Base-by-base conservation (phyloP, 768 basidiomycete genomes). In the Mycena belliarum region DNA sequence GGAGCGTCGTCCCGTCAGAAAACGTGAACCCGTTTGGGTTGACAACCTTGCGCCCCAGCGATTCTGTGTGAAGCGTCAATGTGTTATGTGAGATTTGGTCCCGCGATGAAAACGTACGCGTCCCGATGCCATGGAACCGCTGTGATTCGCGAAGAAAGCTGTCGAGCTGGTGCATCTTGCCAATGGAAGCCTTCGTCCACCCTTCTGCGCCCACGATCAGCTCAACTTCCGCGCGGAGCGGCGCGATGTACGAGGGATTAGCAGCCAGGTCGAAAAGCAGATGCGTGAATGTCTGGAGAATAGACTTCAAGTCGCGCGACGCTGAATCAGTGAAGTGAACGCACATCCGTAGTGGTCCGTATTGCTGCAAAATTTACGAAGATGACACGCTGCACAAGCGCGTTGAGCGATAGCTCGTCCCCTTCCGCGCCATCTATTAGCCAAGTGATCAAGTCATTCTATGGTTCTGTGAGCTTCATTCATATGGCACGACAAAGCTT, bases 361-460 rank as follows among this genome's bases (percentile, higher is more conserved):
- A 63, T 70, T 8, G 71, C 67, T 0, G 72, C 71, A 52, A 76
- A 72, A 63, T 75, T 73, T 38, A 73, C 49, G 25, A 68, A 52
- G 9, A 76, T 62, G 15, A 74, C 55, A 11, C 66, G 61, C n/a
- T 53, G 55, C 14, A 68, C 65, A 6, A 75, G 59, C 0, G 66
- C 65, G 25, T 60, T 55, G 4, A 69, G 37, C 0, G 60, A 59
- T 16, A 59, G 56, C 49, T 70, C 66, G 15, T 65, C 57, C n/a
- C 63, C 65, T 21, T 63, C 38, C 0, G 75, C 73, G 10, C 64
- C 63, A 40, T 72, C 73, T 40, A 76, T 67, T 12, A 76, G 56
- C 76, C 76, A 79, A 45, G 70, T 68, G 2, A 79, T 67, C 26
- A 77, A 55, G 56, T 79, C 76, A 49, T 72, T 73, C 76, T 75